Percentiles rank a stretch among this genome's conserved stretches.
Conservation (phyloP, 176 grass and related monocot species). For the Musa beccarii region DNA sequence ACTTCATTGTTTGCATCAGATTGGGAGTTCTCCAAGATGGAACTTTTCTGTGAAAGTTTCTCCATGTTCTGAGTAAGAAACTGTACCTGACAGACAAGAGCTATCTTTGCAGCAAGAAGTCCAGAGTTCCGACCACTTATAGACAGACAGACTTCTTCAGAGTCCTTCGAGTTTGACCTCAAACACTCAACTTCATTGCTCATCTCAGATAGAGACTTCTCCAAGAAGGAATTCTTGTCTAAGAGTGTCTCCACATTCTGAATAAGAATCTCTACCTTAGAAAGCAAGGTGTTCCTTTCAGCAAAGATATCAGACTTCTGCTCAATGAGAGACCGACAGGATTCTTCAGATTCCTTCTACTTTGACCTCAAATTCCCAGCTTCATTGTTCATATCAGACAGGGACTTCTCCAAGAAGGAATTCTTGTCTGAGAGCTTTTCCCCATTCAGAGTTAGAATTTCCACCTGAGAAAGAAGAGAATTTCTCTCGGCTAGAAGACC, state of each 20-base stretch:
- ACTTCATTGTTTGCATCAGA: constrained; percentile 38
- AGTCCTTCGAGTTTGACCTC: constrained; percentile 7
- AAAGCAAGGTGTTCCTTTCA: too few species aligned
- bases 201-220: too few species aligned
- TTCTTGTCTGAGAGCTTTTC: constrained; percentile 45
- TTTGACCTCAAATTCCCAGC: constrained; percentile 30
- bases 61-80: constrained; percentile 32
- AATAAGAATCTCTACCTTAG: constrained; percentile 5
- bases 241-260: constrained; percentile 38
- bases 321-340: constrained; percentile 21
- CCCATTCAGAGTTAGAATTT: constrained; percentile 36
- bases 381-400: constrained; percentile 47
- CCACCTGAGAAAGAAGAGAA: constrained; percentile 48
- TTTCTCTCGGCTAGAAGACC: constrained; percentile 51
- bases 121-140: constrained; percentile 34
- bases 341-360: constrained; percentile 28
- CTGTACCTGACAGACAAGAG: constrained; percentile 48
- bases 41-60: constrained; percentile 50
- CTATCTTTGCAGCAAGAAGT: constrained; percentile 48
- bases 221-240: too few species aligned
- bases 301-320: constrained; percentile 27
- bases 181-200: too few species aligned
- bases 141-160: constrained; percentile 27
- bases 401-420: constrained; percentile 34
- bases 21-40: constrained; percentile 35